phyloP scores from a whole-genome alignment of 2,329 filamentous ascomycete genomes.

The Coniochaeta sp. region DNA sequence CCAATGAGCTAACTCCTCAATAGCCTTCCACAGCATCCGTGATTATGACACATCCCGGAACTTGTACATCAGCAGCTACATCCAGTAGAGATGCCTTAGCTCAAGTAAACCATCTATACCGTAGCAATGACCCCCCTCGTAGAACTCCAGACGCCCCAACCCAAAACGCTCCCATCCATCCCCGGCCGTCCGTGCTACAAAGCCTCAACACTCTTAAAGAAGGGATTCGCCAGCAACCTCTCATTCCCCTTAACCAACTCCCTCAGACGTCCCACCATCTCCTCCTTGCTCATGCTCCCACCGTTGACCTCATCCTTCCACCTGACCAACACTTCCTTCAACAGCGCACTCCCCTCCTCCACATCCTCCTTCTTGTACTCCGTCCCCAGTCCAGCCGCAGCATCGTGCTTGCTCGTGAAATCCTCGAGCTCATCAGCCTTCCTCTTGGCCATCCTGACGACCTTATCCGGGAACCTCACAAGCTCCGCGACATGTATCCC shows the following conservation, averaged over 20 bases:
- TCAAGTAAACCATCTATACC: not conserved
- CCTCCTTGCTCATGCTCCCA: constrained; percentile 55
- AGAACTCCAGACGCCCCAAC: not conserved
- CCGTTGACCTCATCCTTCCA: constrained; percentile 75
- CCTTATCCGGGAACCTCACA: constrained; percentile 92
- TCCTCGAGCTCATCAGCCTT: constrained; percentile 98
- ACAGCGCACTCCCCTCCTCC: constrained; percentile 74
- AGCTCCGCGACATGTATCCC: constrained; percentile 97
- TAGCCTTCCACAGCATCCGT: not conserved
- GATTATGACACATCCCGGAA: not conserved
- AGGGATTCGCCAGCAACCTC: constrained; percentile 55
- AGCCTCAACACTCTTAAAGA: constrained; percentile 59
- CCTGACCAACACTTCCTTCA: constrained; percentile 73
- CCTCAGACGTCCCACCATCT: constrained; percentile 72
- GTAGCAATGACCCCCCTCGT: not conserved
- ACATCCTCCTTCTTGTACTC: constrained; percentile 77
- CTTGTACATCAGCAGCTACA: not conserved
- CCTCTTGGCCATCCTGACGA: constrained; percentile 97
- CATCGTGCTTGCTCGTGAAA: constrained; percentile 74
- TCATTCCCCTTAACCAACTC: constrained; percentile 71
- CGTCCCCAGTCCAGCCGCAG: constrained; percentile 35
- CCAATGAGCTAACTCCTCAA: not conserved
- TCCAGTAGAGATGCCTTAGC: not conserved
- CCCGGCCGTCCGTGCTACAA: constrained; percentile 25
- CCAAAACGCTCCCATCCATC: not conserved